These are phyloP conservation scores for Parmales sp. DNA, from an alignment of 108 stramenopile genomes.

Conservation along the genomic window DNA sequence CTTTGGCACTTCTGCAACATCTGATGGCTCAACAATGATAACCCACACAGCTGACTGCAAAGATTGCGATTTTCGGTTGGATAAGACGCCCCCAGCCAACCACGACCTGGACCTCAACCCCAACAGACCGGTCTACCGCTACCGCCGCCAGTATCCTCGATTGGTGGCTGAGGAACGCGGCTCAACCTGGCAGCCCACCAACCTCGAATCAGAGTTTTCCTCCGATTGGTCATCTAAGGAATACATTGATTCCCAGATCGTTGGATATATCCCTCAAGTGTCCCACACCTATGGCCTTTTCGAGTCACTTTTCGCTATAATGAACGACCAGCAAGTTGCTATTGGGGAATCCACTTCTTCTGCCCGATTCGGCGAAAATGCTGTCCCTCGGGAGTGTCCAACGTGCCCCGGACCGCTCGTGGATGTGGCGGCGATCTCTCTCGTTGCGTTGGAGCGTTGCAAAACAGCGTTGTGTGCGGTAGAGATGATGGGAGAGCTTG, in stretches of 20 bases:
- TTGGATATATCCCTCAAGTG: slow-evolving; percentile 58
- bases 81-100: slow-evolving; percentile 5
- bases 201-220: slow-evolving; percentile 3
- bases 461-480: slow-evolving; percentile 56
- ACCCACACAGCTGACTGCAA: slow-evolving; percentile 9
- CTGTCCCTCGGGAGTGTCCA: slow-evolving; percentile 1
- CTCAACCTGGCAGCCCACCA: background rate
- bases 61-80: background rate
- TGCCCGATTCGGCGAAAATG: slow-evolving; percentile 28
- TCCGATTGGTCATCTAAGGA: background rate
- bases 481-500: slow-evolving; percentile 64
- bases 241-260: background rate
- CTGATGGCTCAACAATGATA: background rate
- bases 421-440: slow-evolving; percentile 57
- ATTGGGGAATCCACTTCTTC: slow-evolving; percentile 73
- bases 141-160: background rate
- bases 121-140: background rate
- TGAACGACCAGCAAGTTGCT: slow-evolving; percentile 62
- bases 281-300: slow-evolving; percentile 56
- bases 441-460: slow-evolving; percentile 62
- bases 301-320: slow-evolving; percentile 68
- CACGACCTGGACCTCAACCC: no score
- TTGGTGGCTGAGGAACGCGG: slow-evolving; percentile 5
- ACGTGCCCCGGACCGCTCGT: slow-evolving; percentile 51
- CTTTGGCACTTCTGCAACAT: background rate